These are phyloP conservation scores for Phragmites australis DNA, from an alignment of 176 grass and related monocot species.

Conservation along the genomic window DNA sequence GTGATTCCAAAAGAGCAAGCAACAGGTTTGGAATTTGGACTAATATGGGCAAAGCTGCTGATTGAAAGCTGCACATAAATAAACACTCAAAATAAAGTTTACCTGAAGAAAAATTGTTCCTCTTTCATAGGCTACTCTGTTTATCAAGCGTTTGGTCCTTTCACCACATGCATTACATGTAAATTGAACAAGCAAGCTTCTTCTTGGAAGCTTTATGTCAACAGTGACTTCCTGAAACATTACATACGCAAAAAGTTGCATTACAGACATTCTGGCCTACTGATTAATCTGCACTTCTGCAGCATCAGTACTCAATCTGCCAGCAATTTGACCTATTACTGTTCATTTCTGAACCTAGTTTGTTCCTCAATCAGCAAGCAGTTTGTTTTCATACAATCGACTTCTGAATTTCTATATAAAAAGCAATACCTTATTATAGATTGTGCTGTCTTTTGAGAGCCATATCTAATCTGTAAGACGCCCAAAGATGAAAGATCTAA, in stretches of 20 bases:
- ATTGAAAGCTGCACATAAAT: slow-evolving; percentile 10
- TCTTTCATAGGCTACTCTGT: slow-evolving; percentile 81
- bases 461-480: background rate
- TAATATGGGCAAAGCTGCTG: slow-evolving; percentile 25
- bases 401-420: background rate
- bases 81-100: slow-evolving; percentile 10
- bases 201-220: slow-evolving; percentile 88
- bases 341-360: slow-evolving; percentile 5
- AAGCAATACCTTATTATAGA: background rate
- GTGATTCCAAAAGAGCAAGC: background rate
- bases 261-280: background rate
- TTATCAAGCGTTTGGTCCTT: slow-evolving; percentile 77
- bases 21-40: background rate
- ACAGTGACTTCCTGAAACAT: slow-evolving; percentile 49
- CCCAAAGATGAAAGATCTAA: background rate
- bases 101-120: slow-evolving; percentile 97
- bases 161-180: slow-evolving; percentile 88
- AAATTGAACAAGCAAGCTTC: slow-evolving; percentile 88
- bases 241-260: slow-evolving; percentile 6
- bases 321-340: background rate
- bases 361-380: slow-evolving; percentile 17
- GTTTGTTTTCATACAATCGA: background rate
- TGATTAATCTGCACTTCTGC: background rate
- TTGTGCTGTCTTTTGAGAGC: slow-evolving; percentile 5
- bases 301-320: background rate